phyloP scores from a whole-genome alignment of 495 filamentous ascomycete genomes.

The Daldinia concentrica region DNA sequence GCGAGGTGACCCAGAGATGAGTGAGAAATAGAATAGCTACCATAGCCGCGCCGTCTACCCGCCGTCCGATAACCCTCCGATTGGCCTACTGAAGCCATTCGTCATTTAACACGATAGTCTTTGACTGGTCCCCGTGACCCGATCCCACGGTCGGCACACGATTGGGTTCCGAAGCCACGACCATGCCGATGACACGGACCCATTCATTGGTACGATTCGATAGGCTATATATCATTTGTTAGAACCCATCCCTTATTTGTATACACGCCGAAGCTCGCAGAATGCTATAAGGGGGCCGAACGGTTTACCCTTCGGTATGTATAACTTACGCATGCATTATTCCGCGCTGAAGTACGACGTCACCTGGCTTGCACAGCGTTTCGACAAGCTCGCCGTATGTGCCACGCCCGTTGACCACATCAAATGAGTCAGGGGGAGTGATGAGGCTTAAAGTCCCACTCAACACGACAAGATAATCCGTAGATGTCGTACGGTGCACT shows the following conservation, averaged over 20 bases:
- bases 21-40: slow-evolving; percentile 22
- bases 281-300: background rate
- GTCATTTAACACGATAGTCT: slow-evolving; percentile 26
- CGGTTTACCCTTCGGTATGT: slow-evolving; percentile 8
- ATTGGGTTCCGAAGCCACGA: slow-evolving; percentile 32
- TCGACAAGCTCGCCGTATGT: slow-evolving; percentile 40
- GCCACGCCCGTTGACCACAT: slow-evolving; percentile 26
- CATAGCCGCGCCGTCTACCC: slow-evolving; percentile 16
- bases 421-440: slow-evolving; percentile 34
- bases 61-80: background rate
- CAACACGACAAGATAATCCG: slow-evolving; percentile 43
- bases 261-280: background rate
- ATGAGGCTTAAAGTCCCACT: slow-evolving; percentile 37
- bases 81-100: slow-evolving; percentile 39
- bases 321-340: slow-evolving; percentile 47
- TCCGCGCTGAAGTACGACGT: slow-evolving; percentile 43
- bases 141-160: slow-evolving; percentile 22
- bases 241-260: slow-evolving; percentile 8
- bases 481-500: slow-evolving; percentile 45
- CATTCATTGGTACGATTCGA: slow-evolving; percentile 42
- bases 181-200: slow-evolving; percentile 33
- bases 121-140: slow-evolving; percentile 11
- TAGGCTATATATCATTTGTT: slow-evolving; percentile 25
- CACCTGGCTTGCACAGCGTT: slow-evolving; percentile 36
- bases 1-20: slow-evolving; percentile 12